A percentile compares a stretch with the other conserved stretches of the same genome.
These are phyloP conservation scores for Trichophyton simii DNA, from an alignment of 2,329 filamentous ascomycete species.

Conservation along the genomic window DNA sequence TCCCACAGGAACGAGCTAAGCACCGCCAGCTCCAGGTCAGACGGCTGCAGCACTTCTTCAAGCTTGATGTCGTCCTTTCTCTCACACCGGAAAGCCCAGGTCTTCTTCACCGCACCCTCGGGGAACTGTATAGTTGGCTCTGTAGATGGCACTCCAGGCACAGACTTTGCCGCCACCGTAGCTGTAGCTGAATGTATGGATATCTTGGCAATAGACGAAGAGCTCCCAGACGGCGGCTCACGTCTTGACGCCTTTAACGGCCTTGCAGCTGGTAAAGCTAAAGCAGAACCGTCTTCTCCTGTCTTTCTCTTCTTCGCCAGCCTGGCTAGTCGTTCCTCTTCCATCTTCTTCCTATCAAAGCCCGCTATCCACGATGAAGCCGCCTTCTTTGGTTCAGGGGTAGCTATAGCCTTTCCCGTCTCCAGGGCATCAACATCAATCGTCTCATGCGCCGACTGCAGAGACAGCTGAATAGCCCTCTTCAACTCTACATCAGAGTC, in stretches of 20 bases:
- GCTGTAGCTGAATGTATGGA: neutral
- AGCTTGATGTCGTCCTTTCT: conserved; percentile 69
- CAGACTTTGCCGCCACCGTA: conserved; percentile 1
- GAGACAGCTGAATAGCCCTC: conserved; percentile 19
- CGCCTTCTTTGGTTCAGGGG: neutral
- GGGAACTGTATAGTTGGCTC: conserved; percentile 35
- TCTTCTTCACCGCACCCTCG: conserved; percentile 63
- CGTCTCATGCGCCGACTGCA: conserved; percentile 10
- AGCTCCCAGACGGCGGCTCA: neutral
- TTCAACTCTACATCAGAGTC: conserved; percentile 12
- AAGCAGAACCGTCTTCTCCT: conserved; percentile 28
- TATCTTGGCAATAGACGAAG: neutral
- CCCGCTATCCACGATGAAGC: conserved; percentile 32
- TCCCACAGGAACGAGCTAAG: conserved; percentile 84
- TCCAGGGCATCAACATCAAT: neutral
- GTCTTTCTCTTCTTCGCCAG: conserved; percentile 49
- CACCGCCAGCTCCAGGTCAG: conserved; percentile 60
- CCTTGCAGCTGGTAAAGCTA: conserved; percentile 16
- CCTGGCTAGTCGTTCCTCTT: conserved; percentile 65
- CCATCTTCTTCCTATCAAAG: conserved; percentile 71
- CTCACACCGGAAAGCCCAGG: conserved; percentile 55
- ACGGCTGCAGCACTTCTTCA: conserved; percentile 69
- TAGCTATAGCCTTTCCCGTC: neutral
- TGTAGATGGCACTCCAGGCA: neutral
- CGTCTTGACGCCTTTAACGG: conserved; percentile 17